A percentile compares a stretch with the other conserved stretches of the same genome.
These are phyloP conservation scores for Agrocybe praecox DNA, from an alignment of 768 basidiomycete genomes.

Conservation along the genomic window DNA sequence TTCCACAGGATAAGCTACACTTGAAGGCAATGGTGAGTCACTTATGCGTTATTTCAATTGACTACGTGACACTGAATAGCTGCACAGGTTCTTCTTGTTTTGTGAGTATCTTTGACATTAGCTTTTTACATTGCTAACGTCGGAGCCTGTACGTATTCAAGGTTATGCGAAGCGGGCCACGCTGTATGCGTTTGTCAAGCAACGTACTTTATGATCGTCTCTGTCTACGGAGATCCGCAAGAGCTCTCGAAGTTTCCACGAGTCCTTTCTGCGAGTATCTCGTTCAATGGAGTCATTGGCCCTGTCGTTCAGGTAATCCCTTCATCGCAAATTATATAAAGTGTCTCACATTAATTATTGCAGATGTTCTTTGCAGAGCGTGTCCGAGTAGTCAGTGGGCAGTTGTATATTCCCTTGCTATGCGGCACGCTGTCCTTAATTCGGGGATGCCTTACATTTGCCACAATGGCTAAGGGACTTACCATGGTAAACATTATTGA, in stretches of 20 bases:
- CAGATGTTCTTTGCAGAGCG: background rate
- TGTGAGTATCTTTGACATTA: background rate
- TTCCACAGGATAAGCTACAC: background rate
- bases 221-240: background rate
- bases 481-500: background rate
- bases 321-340: too few relatives aligned
- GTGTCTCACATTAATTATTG: too few relatives aligned
- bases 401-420: background rate
- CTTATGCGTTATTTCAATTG: background rate
- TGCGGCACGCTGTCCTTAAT: background rate
- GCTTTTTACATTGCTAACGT: background rate
- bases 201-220: background rate
- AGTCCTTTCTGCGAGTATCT: background rate
- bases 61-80: background rate
- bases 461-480: background rate
- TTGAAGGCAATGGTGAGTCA: constrained; percentile 5
- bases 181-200: constrained; percentile 4
- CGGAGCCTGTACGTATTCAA: too few relatives aligned
- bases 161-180: constrained; percentile 5
- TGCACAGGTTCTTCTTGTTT: constrained; percentile 1
- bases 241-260: background rate
- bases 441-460: background rate
- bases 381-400: background rate
- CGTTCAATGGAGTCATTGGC: constrained; percentile 1
- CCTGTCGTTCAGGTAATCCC: constrained; percentile 5